Base-by-base conservation (phyloP, 2,329 filamentous ascomycete genomes). In the Mariannaea elegans region DNA sequence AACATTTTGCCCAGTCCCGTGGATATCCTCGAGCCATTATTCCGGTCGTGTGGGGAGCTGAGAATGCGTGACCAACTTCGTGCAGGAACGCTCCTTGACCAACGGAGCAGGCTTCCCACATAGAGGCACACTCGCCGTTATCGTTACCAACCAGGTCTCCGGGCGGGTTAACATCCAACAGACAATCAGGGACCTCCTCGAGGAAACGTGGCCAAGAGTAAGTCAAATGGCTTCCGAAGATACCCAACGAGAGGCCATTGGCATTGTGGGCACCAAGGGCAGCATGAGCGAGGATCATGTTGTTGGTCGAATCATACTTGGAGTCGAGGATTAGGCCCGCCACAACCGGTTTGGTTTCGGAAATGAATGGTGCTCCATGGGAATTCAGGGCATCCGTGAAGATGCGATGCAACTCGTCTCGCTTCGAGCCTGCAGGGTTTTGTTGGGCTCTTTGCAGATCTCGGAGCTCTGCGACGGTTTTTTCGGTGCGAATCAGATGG, bases 31-130 rank as follows among this genome's bases (percentile, higher is more conserved):
- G 68, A 14, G 61, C 70, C 89, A 92, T 92, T 64, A 91, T 83
- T 3, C 89, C 89, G 2, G 80, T 86, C 63, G 90, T 87, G 67
- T 91, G 87, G 7, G 87, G 86, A 66, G 87, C 90, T 24, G 88
- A 88, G 62, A 92, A 88, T 13, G 91, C 78, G 74, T 90, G 88
- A 2, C 89, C 89, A 2, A 89, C 86, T 73, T 92, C 88, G 68
- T 91, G 89, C 24, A 92, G 75, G 73, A 92, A 89, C 16, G 89
- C 88, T 2, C 89, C 89, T 67, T 92, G 90, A 8, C 89, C 80
- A 67, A 81, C 71, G 6, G 77, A 75, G 58, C 80, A 82, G 7
- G 80, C 78, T 56, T 78, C 77, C 73, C 79, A 79, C 70, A 81
- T 76, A 16, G 75, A 76, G 1, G 61, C 65, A 56, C 79, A 81